phyloP scores from a whole-genome alignment of 1,284 basidiomycete genomes.

The Ganoderma sinense region DNA sequence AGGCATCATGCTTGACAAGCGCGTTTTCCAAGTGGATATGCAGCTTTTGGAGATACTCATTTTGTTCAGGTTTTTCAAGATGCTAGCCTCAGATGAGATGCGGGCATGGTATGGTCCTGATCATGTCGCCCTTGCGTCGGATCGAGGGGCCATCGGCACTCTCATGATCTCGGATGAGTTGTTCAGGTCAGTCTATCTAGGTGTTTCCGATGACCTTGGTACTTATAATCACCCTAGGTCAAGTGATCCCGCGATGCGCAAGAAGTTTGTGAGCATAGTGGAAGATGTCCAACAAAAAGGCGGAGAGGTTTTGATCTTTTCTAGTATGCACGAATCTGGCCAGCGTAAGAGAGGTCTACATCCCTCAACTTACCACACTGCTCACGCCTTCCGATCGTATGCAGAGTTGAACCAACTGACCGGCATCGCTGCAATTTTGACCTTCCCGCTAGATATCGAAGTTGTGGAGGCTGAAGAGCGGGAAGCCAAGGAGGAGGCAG shows the following conservation, averaged over 20 bases:
- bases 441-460: slow-evolving; percentile 96
- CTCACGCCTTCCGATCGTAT: slow-evolving; percentile 5
- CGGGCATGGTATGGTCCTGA: slow-evolving; percentile 98
- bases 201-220: background rate
- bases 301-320: slow-evolving; percentile 95
- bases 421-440: slow-evolving; percentile 95
- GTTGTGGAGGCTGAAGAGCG: slow-evolving; percentile 88
- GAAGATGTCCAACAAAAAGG: slow-evolving; percentile 91
- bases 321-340: slow-evolving; percentile 98
- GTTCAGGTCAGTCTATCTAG: slow-evolving; percentile 71
- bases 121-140: slow-evolving; percentile 91
- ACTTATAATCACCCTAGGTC: slow-evolving; percentile 49
- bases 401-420: slow-evolving; percentile 94
- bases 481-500: slow-evolving; percentile 65
- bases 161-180: slow-evolving; percentile 95
- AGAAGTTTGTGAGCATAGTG: slow-evolving; percentile 88
- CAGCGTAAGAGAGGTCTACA: slow-evolving; percentile 70
- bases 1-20: slow-evolving; percentile 91
- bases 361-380: background rate
- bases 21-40: slow-evolving; percentile 26
- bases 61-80: slow-evolving; percentile 88
- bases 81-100: slow-evolving; percentile 93
- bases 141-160: slow-evolving; percentile 94
- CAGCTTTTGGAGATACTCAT: background rate
- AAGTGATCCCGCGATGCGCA: slow-evolving; percentile 78